Evolutionary conservation across 1,139 yeast species (phyloP).

Genomic region (Petasospora rhodanensis): DNA sequence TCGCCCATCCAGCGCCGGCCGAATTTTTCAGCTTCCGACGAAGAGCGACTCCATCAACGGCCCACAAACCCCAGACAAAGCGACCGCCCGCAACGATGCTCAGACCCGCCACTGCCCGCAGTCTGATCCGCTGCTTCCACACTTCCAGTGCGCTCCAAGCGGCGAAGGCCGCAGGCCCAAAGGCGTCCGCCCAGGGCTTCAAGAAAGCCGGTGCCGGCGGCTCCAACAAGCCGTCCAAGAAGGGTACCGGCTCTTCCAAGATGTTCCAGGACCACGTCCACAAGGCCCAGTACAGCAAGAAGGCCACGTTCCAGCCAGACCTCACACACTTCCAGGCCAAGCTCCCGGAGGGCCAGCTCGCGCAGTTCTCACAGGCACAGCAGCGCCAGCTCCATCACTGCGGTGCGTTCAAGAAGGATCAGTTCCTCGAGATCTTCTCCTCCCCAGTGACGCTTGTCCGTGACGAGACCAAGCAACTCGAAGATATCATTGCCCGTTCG

Average conservation of each 20-base stretch:
- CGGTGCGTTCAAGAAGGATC: conserved; percentile 60
- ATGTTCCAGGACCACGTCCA: conserved; percentile 19
- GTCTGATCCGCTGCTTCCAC: conserved; percentile 11
- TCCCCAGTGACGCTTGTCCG: conserved; percentile 55
- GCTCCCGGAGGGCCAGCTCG: conserved; percentile 12
- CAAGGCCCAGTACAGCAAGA: conserved; percentile 12
- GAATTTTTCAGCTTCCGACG: too few species aligned
- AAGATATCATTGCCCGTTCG: conserved; percentile 27
- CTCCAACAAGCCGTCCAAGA: conserved; percentile 11
- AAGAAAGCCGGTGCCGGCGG: conserved; percentile 14
- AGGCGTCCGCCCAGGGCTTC: conserved; percentile 18
- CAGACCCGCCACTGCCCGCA: too few species aligned
- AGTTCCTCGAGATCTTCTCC: conserved; percentile 57
- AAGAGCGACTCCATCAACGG: too few species aligned
- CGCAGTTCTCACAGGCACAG: conserved; percentile 17
- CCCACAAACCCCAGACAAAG: too few species aligned
- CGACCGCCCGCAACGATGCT: too few species aligned
- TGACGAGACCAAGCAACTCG: conserved; percentile 30
- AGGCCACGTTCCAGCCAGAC: background rate
- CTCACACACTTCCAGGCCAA: conserved; percentile 1
- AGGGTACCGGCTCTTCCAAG: conserved; percentile 20
- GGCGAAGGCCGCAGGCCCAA: conserved; percentile 9
- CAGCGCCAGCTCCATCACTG: conserved; percentile 18
- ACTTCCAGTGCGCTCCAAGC: conserved; percentile 4
- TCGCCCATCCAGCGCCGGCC: too few species aligned